Conservation (phyloP, 805 yeast genomes). For the Hanseniaspora clermontiae region DNA sequence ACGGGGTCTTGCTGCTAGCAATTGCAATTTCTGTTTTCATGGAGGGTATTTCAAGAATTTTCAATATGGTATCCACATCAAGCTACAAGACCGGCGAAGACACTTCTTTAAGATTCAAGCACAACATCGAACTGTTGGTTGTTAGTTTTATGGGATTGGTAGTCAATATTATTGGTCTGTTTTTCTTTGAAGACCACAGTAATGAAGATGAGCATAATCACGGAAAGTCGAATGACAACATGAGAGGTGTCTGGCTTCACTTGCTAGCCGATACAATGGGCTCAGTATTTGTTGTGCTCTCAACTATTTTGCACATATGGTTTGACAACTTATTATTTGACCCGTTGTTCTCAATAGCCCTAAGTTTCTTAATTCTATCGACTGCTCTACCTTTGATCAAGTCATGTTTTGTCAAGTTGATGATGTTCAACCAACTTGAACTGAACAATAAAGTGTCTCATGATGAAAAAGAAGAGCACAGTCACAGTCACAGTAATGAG, state of each 20-base stretch:
- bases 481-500: conserved; percentile 29
- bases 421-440: conserved; percentile 28
- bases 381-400: conserved; percentile 77
- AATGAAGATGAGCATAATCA: conserved; percentile 28
- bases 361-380: conserved; percentile 63
- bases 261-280: conserved; percentile 93
- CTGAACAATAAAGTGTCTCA: conserved; percentile 16
- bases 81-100: neutral
- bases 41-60: conserved; percentile 73
- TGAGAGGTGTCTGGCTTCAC: conserved; percentile 90
- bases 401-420: conserved; percentile 53
- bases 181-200: conserved; percentile 86
- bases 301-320: conserved; percentile 63
- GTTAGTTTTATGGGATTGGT: conserved; percentile 75
- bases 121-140: conserved; percentile 69
- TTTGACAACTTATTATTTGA: conserved; percentile 68
- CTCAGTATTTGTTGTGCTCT: conserved; percentile 89
- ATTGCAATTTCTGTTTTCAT: conserved; percentile 78
- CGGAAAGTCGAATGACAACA: conserved; percentile 40
- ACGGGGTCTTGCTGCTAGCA: conserved; percentile 77
- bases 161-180: conserved; percentile 84
- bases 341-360: conserved; percentile 80
- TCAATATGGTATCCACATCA: conserved; percentile 17
- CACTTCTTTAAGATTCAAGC: conserved; percentile 63
- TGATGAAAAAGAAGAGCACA: conserved; percentile 19